A percentile compares a stretch with the other conserved stretches of the same genome.
Conservation (phyloP, 2,329 filamentous ascomycete species). For the Macroventuria anomochaeta region DNA sequence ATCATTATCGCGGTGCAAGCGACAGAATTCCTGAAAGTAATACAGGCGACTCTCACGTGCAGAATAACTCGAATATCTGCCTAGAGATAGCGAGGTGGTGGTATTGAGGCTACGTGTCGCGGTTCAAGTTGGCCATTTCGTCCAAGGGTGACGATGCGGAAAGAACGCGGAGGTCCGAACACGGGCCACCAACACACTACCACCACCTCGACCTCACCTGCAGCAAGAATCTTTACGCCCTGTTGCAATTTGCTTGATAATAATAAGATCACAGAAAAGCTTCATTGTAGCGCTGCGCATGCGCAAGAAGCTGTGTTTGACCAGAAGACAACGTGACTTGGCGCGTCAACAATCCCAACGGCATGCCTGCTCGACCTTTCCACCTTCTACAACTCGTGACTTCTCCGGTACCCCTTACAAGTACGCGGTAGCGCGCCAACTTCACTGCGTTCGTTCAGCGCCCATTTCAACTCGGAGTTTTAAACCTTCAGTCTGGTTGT, state of each 20-base stretch:
- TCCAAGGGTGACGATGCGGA: constrained; percentile 31
- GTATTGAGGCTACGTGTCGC: constrained; percentile 43
- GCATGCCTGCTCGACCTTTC: neutral
- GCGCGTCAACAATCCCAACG: constrained; percentile 1
- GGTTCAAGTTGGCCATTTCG: constrained; percentile 21
- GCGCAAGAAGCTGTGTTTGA: neutral
- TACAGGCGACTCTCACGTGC: neutral
- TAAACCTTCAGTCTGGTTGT: neutral
- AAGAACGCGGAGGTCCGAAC: constrained; percentile 28
- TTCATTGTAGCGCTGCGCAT: neutral
- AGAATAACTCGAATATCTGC: neutral
- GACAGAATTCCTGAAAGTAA: neutral
- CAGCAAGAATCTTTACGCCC: neutral
- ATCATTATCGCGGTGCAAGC: constrained; percentile 66
- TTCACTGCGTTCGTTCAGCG: neutral
- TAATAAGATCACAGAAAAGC: neutral
- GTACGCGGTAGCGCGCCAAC: neutral
- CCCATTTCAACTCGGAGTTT: neutral
- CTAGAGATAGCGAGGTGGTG: constrained; percentile 6
- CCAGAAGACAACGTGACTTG: constrained; percentile 1
- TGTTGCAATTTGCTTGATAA: neutral
- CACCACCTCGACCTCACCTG: neutral
- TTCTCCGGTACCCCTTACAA: neutral
- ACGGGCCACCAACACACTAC: constrained; percentile 18
- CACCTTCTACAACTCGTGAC: neutral